These are phyloP conservation scores for Mucor mucedo DNA, from an alignment of 371 early-diverging fungal genomes.

Conservation along the genomic window DNA sequence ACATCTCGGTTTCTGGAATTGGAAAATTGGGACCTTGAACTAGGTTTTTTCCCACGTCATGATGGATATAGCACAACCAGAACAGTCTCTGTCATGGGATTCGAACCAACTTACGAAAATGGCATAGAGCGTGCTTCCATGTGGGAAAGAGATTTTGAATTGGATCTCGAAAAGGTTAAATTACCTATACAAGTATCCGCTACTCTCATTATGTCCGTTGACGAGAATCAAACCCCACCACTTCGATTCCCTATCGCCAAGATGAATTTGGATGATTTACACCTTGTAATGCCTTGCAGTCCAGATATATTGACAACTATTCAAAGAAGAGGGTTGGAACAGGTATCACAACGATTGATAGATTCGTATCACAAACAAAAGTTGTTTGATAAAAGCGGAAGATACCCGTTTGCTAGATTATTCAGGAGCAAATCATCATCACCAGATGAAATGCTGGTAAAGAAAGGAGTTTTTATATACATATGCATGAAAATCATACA, in stretches of 20 bases:
- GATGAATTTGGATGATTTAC: conserved; percentile 28
- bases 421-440: conserved; percentile 4
- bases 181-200: conserved; percentile 15
- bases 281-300: conserved; percentile 20
- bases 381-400: conserved; percentile 11
- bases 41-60: conserved; percentile 7
- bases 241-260: conserved; percentile 18
- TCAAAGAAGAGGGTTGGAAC: conserved; percentile 21
- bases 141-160: conserved; percentile 28
- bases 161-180: not conserved
- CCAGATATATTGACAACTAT: conserved; percentile 9
- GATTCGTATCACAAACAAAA: conserved; percentile 11
- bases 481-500: not conserved
- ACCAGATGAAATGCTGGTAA: not conserved
- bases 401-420: conserved; percentile 16
- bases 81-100: conserved; percentile 17
- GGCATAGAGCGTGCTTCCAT: conserved; percentile 22
- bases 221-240: not conserved
- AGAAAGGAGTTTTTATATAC: not conserved
- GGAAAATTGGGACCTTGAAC: conserved; percentile 21
- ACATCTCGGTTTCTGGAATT: conserved; percentile 21
- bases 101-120: conserved; percentile 28
- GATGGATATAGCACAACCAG: not conserved
- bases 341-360: conserved; percentile 18
- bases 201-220: conserved; percentile 10